Evolutionary conservation across 345 rosid genomes (phyloP).

Genomic region (Citropsis articulata): DNA sequence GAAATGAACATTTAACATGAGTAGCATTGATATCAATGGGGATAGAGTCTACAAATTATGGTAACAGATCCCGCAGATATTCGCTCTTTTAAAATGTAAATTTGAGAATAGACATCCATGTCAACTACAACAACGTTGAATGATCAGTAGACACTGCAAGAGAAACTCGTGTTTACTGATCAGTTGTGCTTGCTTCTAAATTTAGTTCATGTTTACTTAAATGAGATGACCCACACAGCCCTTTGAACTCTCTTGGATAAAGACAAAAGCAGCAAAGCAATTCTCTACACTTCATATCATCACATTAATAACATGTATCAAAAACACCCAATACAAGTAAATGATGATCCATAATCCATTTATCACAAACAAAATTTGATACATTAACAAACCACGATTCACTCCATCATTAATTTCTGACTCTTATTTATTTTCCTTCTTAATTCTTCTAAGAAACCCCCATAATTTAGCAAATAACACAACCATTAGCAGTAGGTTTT

Average conservation of each 20-base stretch:
- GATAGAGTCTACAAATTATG: no score
- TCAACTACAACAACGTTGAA: no score
- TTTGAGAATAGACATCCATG: no score
- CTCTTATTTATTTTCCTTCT: neutral
- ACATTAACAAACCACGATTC: neutral
- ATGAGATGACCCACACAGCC: neutral
- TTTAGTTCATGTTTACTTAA: no score
- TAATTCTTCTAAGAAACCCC: no score
- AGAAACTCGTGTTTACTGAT: no score
- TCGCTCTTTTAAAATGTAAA: no score
- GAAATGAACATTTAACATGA: neutral
- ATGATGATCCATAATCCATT: neutral
- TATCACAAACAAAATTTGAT: neutral
- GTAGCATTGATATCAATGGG: no score
- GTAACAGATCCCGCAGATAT: no score
- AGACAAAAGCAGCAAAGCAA: neutral
- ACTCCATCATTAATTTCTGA: neutral
- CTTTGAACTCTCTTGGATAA: neutral
- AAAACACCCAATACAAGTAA: neutral
- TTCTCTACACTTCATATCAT: no score
- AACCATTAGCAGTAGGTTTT: slow-evolving; percentile 35
- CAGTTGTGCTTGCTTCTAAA: no score
- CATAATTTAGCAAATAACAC: slow-evolving; percentile 34
- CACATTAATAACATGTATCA: neutral
- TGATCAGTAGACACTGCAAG: no score